A percentile compares a stretch with the other conserved stretches of the same genome.
phyloP scores from a whole-genome alignment of 345 rosid genomes.

The Moricandia arvensis region DNA sequence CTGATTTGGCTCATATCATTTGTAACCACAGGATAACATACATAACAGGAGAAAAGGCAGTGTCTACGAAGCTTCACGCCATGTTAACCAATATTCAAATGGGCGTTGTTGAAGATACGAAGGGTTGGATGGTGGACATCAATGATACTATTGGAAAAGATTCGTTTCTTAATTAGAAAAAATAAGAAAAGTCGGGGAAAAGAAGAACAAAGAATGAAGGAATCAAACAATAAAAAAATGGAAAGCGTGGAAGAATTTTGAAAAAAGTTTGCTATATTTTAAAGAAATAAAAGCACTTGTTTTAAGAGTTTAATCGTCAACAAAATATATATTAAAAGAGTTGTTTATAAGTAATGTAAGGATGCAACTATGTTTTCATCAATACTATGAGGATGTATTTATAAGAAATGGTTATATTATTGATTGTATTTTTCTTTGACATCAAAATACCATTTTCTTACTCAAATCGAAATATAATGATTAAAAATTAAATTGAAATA shows the following conservation, averaged over 20 bases:
- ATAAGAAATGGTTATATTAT: background rate
- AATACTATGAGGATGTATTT: background rate
- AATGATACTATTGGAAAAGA: background rate
- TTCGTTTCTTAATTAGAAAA: background rate
- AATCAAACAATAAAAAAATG: background rate
- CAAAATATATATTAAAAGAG: background rate
- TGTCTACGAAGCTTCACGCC: background rate
- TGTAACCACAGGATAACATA: background rate
- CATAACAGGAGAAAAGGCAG: background rate
- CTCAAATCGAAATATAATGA: background rate
- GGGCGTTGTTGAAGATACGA: background rate
- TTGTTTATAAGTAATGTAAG: background rate
- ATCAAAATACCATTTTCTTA: background rate
- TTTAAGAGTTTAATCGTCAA: background rate
- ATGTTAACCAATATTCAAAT: background rate
- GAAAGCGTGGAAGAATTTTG: background rate
- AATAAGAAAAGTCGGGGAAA: background rate
- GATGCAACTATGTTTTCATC: background rate
- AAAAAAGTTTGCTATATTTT: background rate
- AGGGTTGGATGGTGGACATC: background rate
- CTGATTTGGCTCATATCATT: background rate
- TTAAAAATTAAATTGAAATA: background rate
- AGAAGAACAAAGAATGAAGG: background rate
- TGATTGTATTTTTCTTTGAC: background rate
- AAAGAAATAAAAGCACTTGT: background rate